Conservation (phyloP, 768 basidiomycete genomes). For the Asterophora lycoperdoides region DNA sequence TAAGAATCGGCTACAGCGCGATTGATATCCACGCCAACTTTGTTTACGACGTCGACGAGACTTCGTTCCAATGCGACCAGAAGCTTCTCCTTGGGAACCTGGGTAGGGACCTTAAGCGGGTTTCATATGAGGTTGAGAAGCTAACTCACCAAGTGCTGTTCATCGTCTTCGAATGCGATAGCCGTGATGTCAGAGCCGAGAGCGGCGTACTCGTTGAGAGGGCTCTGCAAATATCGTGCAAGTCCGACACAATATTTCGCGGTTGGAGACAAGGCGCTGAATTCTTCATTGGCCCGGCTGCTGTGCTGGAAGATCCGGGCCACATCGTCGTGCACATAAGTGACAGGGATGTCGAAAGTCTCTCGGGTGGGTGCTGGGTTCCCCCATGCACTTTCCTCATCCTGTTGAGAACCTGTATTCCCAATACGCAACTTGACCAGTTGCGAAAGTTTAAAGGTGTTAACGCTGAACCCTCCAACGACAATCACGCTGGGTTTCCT, state of each 20-base stretch:
- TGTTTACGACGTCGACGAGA: constrained; percentile 87
- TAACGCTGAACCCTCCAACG: constrained; percentile 82
- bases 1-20: constrained; percentile 85
- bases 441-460: constrained; percentile 67
- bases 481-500: constrained; percentile 86
- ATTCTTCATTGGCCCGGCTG: constrained; percentile 79
- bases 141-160: constrained; percentile 73
- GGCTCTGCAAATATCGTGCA: constrained; percentile 90
- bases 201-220: constrained; percentile 91
- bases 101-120: neutral
- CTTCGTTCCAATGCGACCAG: constrained; percentile 76
- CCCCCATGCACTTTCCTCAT: constrained; percentile 25
- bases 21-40: constrained; percentile 95
- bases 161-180: constrained; percentile 79
- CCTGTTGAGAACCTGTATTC: constrained; percentile 21
- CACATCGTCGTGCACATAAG: constrained; percentile 86
- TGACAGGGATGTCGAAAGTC: constrained; percentile 61
- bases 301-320: constrained; percentile 94
- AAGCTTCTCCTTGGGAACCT: constrained; percentile 88
- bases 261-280: constrained; percentile 67
- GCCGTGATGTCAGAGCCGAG: constrained; percentile 81
- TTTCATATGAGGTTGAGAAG: constrained; percentile 5
- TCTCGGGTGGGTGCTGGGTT: constrained; percentile 33
- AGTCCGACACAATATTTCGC: constrained; percentile 93
- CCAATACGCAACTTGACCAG: constrained; percentile 55